Evolutionary conservation across 148 eudicot genomes (phyloP), one percentile per base, ranked within the genome.

Genomic region (Vaccinium vitisidaea): DNA sequence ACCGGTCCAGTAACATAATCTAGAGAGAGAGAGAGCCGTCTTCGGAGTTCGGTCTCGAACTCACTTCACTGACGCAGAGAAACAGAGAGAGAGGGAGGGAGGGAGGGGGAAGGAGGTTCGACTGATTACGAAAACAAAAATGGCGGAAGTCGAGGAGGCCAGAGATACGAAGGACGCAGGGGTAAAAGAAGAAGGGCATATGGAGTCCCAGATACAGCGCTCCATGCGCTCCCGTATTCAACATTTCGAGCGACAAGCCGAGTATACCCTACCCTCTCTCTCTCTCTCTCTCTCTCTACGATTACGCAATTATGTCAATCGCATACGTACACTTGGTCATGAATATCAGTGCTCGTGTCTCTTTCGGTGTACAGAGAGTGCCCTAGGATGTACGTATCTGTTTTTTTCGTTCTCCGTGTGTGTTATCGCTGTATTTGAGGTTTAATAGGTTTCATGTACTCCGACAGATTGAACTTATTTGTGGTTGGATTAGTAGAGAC

Each of bases 221-320:
- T 91, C 97, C 46, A 82, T 95, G 77, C 36, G 69, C 56, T 83
- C 93, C n/a, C 94, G 95, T 77, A 73, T 90, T 53, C 82, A 88
- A 5, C 89, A 95, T 91, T 92, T 95, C 93, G 82, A 84, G 49
- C 88, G 93, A 25, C 92, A 92, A 84, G 89, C 97, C 71, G 95
- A 95, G 98, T 95, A 90, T 3, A 39, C 48, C 4, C 53, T 43
- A 15, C 80, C 73, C 77, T 83, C 65, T 50, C 49, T 83, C 87
- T 86, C 55, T 70, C 30, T 27, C 30, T 27, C 30, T 27, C 52
- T 89, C 43, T 80, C 50, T 75, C 67, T 79, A 27, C 25, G 23
- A 56, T n/a, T 55, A 6, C 23, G 11, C 8, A 9, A 13, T 23
- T 82, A 67, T 16, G 23, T 67, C 65, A 67, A 5, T 65, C 36